Percentiles rank a stretch among this genome's conserved stretches.
These are phyloP conservation scores for Spatholobus suberectus DNA, from an alignment of 306 rosid genomes.

Conservation along the genomic window DNA sequence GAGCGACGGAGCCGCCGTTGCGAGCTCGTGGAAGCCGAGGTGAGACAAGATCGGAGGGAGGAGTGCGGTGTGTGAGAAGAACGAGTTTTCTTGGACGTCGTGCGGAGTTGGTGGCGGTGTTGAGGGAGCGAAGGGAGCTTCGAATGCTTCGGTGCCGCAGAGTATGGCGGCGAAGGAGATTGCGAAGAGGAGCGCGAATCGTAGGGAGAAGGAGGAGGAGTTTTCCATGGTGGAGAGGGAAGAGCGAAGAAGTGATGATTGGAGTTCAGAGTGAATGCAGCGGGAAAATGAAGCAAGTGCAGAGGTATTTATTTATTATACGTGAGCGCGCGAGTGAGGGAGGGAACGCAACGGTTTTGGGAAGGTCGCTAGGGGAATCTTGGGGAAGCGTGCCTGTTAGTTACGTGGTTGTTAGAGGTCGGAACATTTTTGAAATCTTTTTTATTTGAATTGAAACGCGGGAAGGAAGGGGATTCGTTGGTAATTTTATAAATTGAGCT, in stretches of 20 bases:
- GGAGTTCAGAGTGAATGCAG: conserved; percentile 28
- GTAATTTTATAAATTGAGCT: neutral
- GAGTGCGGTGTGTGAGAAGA: conserved; percentile 61
- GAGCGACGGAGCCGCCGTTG: conserved; percentile 67
- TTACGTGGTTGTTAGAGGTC: conserved; percentile 33
- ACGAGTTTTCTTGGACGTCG: conserved; percentile 56
- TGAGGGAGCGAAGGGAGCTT: conserved; percentile 42
- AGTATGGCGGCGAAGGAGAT: conserved; percentile 37
- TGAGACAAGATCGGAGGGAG: conserved; percentile 73
- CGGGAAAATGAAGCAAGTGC: conserved; percentile 28
- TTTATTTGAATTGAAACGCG: neutral
- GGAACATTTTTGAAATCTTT: conserved; percentile 7
- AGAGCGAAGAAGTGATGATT: conserved; percentile 7
- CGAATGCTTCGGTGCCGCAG: conserved; percentile 40
- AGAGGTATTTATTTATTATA: conserved; percentile 19
- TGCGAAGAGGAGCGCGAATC: conserved; percentile 33
- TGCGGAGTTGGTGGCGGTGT: conserved; percentile 45
- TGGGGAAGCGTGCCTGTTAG: conserved; percentile 40
- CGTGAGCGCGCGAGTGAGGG: neutral
- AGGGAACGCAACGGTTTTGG: conserved; percentile 30
- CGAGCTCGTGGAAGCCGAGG: conserved; percentile 71
- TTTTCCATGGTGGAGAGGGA: conserved; percentile 47
- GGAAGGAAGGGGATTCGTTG: neutral
- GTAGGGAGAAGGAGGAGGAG: conserved; percentile 39
- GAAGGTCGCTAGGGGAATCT: conserved; percentile 22